Base-by-base conservation (phyloP, 257 asterid genomes). In the Ehretia macrophylla region DNA sequence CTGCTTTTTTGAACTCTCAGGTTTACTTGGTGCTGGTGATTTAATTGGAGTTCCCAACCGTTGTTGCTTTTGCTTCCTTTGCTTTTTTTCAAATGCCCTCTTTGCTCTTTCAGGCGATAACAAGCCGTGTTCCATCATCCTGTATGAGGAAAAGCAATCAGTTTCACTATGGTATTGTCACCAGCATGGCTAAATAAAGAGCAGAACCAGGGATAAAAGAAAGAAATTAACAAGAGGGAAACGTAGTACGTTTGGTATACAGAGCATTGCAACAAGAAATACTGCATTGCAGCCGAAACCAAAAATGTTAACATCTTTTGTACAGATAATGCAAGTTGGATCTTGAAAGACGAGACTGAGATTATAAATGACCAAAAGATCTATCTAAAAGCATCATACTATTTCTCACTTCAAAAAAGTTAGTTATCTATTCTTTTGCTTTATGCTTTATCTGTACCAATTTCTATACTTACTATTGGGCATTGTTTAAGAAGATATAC, bases 111-210 rank as follows among this genome's bases (percentile, higher is more conserved):
- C 98, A 0, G 86, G 92, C 10, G 95, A 79, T 71, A 91, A 65
- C 80, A 89, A 51, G 54, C 97, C 97, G 20, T 89, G 97, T 71
- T 89, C 97, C 97, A 89, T 89, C 80, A 89, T 53, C 97, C 97
- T 89, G 76, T 55, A 65, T 40, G 21, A 61, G 32, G 35, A 14
- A 45, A 45, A 42, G 12, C 4, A 45, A 12, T 45, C 50, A 45
- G 14, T 45, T 12, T 13, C n/a, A 13, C 50, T 45, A 8, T 17
- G 17, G 17, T 17, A 45, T 45, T 12, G 17, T 5, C 1, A 45
- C 50, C 50, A 45, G 17, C n/a, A 45, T 45, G 17, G n/a, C 17
- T 45, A 42, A 42, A 42, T 42, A 2, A 42, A 10, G 2, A 42
- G 47, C 2, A 42, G 2, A 42, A 10, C 12, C 1, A 14, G 12